A percentile compares a stretch with the other conserved stretches of the same genome.
These are phyloP conservation scores for Climacium dendroides DNA, from an alignment of 225 moss, liverwort and hornwort genomes.

Conservation along the genomic window DNA sequence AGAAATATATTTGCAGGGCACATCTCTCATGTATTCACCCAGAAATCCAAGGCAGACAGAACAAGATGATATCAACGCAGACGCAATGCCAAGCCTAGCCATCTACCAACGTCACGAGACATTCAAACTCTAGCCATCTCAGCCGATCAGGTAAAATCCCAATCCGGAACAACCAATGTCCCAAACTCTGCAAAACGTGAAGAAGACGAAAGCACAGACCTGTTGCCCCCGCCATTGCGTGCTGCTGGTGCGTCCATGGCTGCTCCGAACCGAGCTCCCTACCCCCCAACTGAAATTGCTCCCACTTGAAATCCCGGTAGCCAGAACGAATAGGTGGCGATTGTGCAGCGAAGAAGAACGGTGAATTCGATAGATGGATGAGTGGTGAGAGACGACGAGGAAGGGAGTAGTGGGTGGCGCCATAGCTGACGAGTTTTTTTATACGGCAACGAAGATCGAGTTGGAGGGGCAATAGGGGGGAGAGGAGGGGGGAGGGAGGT, in stretches of 20 bases:
- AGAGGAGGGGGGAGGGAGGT: neutral
- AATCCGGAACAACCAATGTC: neutral
- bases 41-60: neutral
- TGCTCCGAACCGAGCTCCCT: neutral
- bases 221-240: neutral
- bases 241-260: neutral
- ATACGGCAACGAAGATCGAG: neutral
- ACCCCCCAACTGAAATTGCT: neutral
- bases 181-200: neutral
- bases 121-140: neutral
- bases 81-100: neutral
- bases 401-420: neutral
- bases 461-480: neutral
- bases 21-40: neutral
- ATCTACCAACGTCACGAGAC: neutral
- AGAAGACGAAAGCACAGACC: neutral
- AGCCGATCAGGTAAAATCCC: neutral
- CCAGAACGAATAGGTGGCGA: neutral
- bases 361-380: neutral
- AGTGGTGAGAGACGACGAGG: neutral
- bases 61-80: neutral
- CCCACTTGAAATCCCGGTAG: neutral
- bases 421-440: neutral
- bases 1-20: neutral
- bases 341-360: neutral